Evolutionary conservation across 352 stramenopile species (phyloP), one percentile per base, ranked within the genome.

Genomic region (Phytopythium litorale): DNA sequence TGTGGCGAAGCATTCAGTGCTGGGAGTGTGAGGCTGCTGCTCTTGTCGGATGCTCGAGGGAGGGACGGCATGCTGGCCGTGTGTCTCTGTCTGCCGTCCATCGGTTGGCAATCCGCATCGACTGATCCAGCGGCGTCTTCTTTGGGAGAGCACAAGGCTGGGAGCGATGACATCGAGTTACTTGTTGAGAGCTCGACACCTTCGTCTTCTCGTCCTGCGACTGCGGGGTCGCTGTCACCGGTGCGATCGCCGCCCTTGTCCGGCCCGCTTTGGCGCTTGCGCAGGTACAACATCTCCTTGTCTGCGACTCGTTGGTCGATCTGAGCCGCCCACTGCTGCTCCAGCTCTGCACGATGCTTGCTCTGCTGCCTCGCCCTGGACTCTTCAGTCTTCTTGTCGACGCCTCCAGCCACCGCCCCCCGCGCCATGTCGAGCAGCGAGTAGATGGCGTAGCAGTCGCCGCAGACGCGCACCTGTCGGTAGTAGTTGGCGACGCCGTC

Each of bases 391-490:
- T 64, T 63, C 7, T 54, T 37, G 9, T 64, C 59, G 4, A 35
- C 43, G n/a, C 43, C 43, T 18, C 65, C 62, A n/a, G 23, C 57
- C 57, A 65, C 48, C 52, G 82, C 60, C 37, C 79, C 66, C 2
- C 92, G 71, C 3, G 86, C 81, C 25, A 82, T 72, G 62, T 96
- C 88, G 21, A 98, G 70, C 45, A 96, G 67, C 30, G 75, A 67
- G 75, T 98, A 97, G 30, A 97, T 78, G 65, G 79, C 78, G 62
- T 86, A 94, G 73, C 92, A 98, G 57, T 88, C 73, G 18, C 35
- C 33, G 58, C 92, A 97, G 12, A 98, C 91, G 18, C 81, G 73
- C 30, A 97, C 82, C 49, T 94, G 78, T 25, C 84, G 78, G 58
- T 97, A 97, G 53, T 88, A 89, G 51, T 88, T 93, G 9, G 84